A percentile compares a stretch with the other conserved stretches of the same genome.
Evolutionary conservation across 2,329 filamentous ascomycete species (phyloP).

Genomic region (Aspergillus texensis): DNA sequence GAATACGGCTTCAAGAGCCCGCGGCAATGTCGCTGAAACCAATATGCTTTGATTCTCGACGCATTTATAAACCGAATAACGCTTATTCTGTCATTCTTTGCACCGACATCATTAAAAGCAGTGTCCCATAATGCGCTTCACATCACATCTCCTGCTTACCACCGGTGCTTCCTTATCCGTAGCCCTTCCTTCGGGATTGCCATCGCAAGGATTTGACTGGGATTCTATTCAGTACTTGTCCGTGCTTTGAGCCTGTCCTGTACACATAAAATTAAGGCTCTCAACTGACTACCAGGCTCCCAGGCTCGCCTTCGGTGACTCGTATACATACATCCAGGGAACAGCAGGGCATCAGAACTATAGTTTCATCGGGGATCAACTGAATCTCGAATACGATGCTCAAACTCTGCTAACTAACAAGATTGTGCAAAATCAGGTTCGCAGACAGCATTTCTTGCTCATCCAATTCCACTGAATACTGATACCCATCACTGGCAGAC

Average conservation of each 20-base stretch:
- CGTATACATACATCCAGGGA: conserved; percentile 55
- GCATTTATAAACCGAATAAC: background rate
- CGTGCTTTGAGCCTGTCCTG: conserved; percentile 5
- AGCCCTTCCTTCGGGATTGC: conserved; percentile 1
- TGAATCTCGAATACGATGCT: conserved; percentile 51
- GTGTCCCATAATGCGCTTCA: conserved; percentile 5
- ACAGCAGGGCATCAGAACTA: conserved; percentile 54
- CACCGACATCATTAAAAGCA: background rate
- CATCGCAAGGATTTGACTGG: conserved; percentile 16
- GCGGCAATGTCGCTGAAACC: background rate
- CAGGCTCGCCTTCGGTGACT: conserved; percentile 36
- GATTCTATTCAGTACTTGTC: conserved; percentile 21
- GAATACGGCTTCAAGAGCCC: background rate
- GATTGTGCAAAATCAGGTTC: conserved; percentile 54
- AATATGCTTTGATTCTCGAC: background rate
- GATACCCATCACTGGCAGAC: conserved; percentile 34
- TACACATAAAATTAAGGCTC: background rate
- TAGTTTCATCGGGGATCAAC: conserved; percentile 58
- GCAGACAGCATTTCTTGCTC: background rate
- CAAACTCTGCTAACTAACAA: conserved; percentile 48
- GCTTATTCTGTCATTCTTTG: background rate
- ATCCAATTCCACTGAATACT: background rate
- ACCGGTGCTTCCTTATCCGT: conserved; percentile 7
- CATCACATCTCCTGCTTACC: conserved; percentile 6
- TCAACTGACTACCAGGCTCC: conserved; percentile 9